Conservation (phyloP, 2,329 filamentous ascomycete genomes). For the Talaromyces amestolkiae region DNA sequence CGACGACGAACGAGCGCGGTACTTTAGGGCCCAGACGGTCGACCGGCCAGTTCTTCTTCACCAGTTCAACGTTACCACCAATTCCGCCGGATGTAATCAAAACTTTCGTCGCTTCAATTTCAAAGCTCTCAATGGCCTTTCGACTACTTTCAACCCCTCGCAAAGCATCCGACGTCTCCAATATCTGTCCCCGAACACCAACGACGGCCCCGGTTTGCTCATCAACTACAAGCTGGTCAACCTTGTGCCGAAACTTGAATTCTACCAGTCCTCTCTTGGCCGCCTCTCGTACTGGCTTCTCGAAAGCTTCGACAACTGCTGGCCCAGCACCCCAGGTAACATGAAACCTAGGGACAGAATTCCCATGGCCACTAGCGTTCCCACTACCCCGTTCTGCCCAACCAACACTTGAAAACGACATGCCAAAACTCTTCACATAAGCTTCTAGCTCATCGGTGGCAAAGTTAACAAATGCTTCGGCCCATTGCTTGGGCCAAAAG, state of each 20-base stretch:
- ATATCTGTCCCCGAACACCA: slow-evolving; percentile 55
- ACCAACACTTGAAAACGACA: slow-evolving; percentile 56
- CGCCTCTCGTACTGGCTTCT: slow-evolving; percentile 55
- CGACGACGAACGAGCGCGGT: slow-evolving; percentile 57
- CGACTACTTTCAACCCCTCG: slow-evolving; percentile 54
- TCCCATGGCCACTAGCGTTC: slow-evolving; percentile 57
- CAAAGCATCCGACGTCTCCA: slow-evolving; percentile 51
- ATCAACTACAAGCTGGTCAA: slow-evolving; percentile 58
- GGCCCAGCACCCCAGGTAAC: slow-evolving; percentile 62
- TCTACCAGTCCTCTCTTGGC: slow-evolving; percentile 54
- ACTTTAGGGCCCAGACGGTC: slow-evolving; percentile 57
- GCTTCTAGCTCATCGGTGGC: slow-evolving; percentile 58
- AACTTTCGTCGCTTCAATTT: slow-evolving; percentile 54
- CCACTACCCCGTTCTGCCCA: slow-evolving; percentile 63
- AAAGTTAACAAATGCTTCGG: slow-evolving; percentile 64
- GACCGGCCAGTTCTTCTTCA: slow-evolving; percentile 58
- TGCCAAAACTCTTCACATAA: slow-evolving; percentile 55
- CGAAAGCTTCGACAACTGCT: slow-evolving; percentile 58
- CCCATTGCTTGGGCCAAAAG: slow-evolving; percentile 60
- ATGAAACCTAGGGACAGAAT: slow-evolving; percentile 63
- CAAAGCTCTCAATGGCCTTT: slow-evolving; percentile 52
- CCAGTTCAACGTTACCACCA: slow-evolving; percentile 60
- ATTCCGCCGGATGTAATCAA: slow-evolving; percentile 60
- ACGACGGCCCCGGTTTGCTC: slow-evolving; percentile 50
- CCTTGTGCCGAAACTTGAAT: slow-evolving; percentile 57